Evolutionary conservation across 2,329 filamentous ascomycete species (phyloP).

Genomic region (Didymellaceae sp.): DNA sequence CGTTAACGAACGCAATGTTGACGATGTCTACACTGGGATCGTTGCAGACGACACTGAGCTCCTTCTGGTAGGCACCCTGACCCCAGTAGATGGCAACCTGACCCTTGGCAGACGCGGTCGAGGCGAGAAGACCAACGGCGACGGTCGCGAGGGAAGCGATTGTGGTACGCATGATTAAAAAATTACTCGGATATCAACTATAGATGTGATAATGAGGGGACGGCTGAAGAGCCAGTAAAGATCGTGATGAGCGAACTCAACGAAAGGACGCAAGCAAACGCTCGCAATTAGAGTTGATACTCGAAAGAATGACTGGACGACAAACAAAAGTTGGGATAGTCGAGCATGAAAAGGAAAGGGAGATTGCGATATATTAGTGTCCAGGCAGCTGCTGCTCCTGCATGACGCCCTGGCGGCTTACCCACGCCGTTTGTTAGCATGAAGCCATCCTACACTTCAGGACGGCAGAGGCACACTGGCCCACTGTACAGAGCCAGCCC

Average conservation of each 20-base stretch:
- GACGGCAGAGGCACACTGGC: constrained; percentile 17
- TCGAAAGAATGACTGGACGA: constrained; percentile 40
- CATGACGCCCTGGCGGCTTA: constrained; percentile 30
- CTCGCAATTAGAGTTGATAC: constrained; percentile 42
- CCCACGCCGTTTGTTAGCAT: constrained; percentile 31
- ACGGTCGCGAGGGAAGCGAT: constrained; percentile 40
- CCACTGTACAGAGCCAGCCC: constrained; percentile 15
- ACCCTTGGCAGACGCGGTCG: constrained; percentile 50
- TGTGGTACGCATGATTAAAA: constrained; percentile 48
- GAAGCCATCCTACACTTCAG: constrained; percentile 30
- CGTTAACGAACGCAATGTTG: constrained; percentile 62
- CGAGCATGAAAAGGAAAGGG: constrained; percentile 34
- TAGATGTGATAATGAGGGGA: constrained; percentile 46
- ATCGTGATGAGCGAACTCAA: constrained; percentile 52
- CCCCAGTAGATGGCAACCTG: constrained; percentile 65
- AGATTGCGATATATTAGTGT: constrained; percentile 35
- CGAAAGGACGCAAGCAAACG: constrained; percentile 63
- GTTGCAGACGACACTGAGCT: constrained; percentile 59
- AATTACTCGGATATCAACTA: constrained; percentile 30
- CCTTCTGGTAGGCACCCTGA: constrained; percentile 58
- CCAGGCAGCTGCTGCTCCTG: constrained; percentile 33
- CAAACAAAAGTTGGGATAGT: constrained; percentile 30
- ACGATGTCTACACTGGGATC: constrained; percentile 62
- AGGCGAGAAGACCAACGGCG: constrained; percentile 44
- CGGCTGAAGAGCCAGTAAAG: constrained; percentile 49